A percentile compares a stretch with the other conserved stretches of the same genome.
Conservation (phyloP, 2,329 filamentous ascomycete genomes). For the Coniochaeta hoffmannii region DNA sequence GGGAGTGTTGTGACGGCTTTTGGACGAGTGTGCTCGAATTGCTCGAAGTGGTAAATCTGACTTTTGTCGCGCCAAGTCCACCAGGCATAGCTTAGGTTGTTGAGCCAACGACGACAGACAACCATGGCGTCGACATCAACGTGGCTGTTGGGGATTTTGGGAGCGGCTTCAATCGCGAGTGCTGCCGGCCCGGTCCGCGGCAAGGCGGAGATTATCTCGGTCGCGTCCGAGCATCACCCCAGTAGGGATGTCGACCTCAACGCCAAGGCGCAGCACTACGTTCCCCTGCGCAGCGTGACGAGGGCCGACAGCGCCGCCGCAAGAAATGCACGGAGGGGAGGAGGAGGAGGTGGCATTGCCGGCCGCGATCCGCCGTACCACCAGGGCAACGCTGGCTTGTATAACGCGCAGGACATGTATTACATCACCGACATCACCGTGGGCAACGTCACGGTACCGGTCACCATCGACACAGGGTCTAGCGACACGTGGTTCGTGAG, state of each 20-base stretch:
- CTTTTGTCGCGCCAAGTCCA: no score
- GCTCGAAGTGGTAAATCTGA: no score
- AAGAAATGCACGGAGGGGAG: not conserved
- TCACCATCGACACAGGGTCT: conserved; percentile 21
- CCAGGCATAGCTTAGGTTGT: no score
- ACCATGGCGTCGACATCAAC: not conserved
- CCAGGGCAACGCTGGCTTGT: conserved; percentile 5
- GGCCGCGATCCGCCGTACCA: not conserved
- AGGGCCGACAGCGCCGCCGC: not conserved
- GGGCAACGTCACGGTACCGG: conserved; percentile 15
- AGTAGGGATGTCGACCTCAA: not conserved
- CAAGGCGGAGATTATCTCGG: not conserved
- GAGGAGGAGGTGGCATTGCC: not conserved
- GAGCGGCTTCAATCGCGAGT: not conserved
- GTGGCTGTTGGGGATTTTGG: not conserved
- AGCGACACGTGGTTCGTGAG: conserved; percentile 19
- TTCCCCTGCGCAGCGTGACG: not conserved
- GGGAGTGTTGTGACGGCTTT: not conserved
- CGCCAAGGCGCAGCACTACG: not conserved
- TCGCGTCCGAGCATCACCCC: not conserved
- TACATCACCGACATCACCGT: conserved; percentile 20
- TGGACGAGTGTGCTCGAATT: not conserved
- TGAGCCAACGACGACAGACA: no score
- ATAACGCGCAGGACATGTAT: conserved; percentile 17
- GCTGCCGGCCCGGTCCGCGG: not conserved